phyloP scores from a whole-genome alignment of 1,284 basidiomycete genomes.

The Fistulina hepatica region DNA sequence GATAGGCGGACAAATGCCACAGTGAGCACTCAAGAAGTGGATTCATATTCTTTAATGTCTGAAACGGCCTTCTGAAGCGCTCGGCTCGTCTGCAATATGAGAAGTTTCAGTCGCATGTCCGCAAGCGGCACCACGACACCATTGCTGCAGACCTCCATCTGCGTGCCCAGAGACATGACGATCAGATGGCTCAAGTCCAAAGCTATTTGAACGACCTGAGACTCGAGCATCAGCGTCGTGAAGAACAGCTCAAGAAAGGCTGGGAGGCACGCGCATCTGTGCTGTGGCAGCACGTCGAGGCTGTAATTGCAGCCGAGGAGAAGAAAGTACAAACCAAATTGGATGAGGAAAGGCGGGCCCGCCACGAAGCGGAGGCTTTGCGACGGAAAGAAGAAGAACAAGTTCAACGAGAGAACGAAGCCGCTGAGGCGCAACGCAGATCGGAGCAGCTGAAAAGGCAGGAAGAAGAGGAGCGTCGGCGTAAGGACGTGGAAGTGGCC shows the following conservation, averaged over 20 bases:
- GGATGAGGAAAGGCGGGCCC: too few relatives aligned
- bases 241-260: conserved; percentile 31
- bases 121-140: conserved; percentile 27
- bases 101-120: conserved; percentile 28
- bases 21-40: too few relatives aligned
- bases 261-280: conserved; percentile 43
- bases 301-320: conserved; percentile 52
- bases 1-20: too few relatives aligned
- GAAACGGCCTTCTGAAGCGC: conserved; percentile 28
- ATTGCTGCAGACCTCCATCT: conserved; percentile 28
- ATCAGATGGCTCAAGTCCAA: conserved; percentile 41
- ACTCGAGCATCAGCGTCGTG: conserved; percentile 34
- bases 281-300: conserved; percentile 52
- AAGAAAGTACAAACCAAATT: conserved; percentile 41
- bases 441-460: conserved; percentile 27
- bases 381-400: too few relatives aligned
- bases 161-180: conserved; percentile 30
- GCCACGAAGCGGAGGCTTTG: too few relatives aligned
- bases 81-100: conserved; percentile 47
- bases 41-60: conserved; percentile 5
- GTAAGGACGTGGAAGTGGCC: conserved; percentile 25
- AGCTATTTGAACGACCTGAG: conserved; percentile 31
- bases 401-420: too few relatives aligned
- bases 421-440: too few relatives aligned
- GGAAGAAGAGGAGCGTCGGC: conserved; percentile 38